phyloP scores from a whole-genome alignment of 2,329 filamentous ascomycete species.

The Arachnomyces sp. region DNA sequence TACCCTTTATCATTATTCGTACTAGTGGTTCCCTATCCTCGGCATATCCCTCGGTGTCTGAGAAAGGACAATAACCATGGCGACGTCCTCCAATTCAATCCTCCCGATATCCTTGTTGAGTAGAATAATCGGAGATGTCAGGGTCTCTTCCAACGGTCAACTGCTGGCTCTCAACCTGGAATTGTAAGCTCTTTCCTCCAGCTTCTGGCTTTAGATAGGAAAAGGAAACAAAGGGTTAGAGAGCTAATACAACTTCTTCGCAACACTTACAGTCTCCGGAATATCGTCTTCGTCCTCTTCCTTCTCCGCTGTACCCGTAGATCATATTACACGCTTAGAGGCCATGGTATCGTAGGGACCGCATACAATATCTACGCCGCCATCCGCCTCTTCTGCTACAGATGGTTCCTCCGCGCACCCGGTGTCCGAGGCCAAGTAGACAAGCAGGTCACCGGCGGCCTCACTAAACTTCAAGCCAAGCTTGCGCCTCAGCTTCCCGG shows the following conservation, averaged over 20 bases:
- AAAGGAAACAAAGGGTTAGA: neutral
- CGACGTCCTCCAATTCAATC: too few relatives aligned
- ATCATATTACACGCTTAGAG: conserved; percentile 74
- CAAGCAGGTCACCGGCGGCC: conserved; percentile 71
- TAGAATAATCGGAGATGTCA: too few relatives aligned
- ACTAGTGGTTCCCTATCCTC: too few relatives aligned
- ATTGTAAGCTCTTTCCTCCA: too few relatives aligned
- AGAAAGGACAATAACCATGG: too few relatives aligned
- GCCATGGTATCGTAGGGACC: conserved; percentile 78
- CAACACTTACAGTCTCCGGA: conserved; percentile 56
- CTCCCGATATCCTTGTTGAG: too few relatives aligned
- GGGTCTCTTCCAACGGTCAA: too few relatives aligned
- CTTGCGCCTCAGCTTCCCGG: conserved; percentile 67
- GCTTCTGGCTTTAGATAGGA: conserved; percentile 2
- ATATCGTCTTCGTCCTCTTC: conserved; percentile 84
- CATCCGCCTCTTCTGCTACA: conserved; percentile 67
- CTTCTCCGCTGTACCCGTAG: conserved; percentile 74
- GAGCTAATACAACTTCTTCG: neutral
- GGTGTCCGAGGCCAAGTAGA: conserved; percentile 81
- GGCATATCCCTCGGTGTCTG: too few relatives aligned
- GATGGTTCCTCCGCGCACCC: conserved; percentile 75
- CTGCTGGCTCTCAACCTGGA: too few relatives aligned
- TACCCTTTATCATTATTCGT: too few relatives aligned
- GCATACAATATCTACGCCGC: conserved; percentile 65
- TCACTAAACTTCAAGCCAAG: conserved; percentile 75